Evolutionary conservation across 176 grass and related monocot genomes (phyloP).

Genomic region (Oryza meridionalis): DNA sequence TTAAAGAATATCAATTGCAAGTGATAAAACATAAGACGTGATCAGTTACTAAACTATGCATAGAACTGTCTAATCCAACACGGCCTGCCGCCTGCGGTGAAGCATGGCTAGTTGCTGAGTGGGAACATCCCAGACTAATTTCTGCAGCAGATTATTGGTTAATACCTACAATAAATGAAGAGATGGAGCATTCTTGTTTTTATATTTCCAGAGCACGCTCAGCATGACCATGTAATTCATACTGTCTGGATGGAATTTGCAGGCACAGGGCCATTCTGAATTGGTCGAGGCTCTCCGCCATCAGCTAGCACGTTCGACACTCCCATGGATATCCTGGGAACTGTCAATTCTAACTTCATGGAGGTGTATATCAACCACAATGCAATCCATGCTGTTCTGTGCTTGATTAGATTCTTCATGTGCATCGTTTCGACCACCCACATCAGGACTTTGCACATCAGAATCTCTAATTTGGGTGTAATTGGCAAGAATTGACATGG

Average conservation of each 20-base stretch:
- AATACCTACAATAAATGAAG: too few relatives aligned
- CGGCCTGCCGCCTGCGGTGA: too few relatives aligned
- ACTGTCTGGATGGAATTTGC: background rate
- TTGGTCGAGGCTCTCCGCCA: background rate
- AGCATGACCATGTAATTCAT: background rate
- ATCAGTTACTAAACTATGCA: background rate
- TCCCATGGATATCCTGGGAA: background rate
- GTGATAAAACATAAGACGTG: background rate
- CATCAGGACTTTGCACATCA: background rate
- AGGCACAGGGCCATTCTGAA: background rate
- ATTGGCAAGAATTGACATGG: constrained; percentile 11
- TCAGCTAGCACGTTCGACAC: background rate
- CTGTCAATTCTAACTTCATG: background rate
- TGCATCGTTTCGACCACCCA: background rate
- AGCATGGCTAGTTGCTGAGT: background rate
- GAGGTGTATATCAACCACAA: background rate
- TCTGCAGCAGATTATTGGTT: too few relatives aligned
- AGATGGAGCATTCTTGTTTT: background rate
- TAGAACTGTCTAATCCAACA: background rate
- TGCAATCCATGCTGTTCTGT: background rate
- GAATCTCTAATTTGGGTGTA: constrained; percentile 5
- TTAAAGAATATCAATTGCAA: background rate
- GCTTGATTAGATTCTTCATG: background rate
- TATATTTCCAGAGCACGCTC: background rate
- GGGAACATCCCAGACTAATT: too few relatives aligned